Evolutionary conservation across 2,329 filamentous ascomycete genomes (phyloP).

Genomic region (Cladosporium phlei): DNA sequence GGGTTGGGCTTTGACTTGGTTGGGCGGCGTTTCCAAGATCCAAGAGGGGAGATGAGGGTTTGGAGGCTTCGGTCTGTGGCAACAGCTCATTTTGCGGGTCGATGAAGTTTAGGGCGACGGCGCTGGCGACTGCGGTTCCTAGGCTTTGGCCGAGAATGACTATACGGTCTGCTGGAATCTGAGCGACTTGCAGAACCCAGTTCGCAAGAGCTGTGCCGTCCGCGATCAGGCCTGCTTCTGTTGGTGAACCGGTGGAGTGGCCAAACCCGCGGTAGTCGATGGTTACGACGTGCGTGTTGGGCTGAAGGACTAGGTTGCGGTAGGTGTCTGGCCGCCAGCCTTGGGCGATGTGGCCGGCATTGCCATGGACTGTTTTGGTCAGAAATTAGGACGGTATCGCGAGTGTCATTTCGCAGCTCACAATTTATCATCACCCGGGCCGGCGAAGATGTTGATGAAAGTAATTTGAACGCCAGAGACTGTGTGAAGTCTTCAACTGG

Average conservation of each 20-base stretch:
- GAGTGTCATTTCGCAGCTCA: slow-evolving; percentile 27
- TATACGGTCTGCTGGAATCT: slow-evolving; percentile 66
- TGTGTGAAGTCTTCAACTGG: slow-evolving; percentile 41
- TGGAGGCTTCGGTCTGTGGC: slow-evolving; percentile 6
- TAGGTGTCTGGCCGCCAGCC: slow-evolving; percentile 71
- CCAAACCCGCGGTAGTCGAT: slow-evolving; percentile 91
- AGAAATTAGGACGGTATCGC: background rate
- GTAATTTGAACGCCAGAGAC: slow-evolving; percentile 47
- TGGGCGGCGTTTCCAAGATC: background rate
- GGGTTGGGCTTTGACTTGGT: slow-evolving; percentile 33
- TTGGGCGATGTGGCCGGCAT: slow-evolving; percentile 81
- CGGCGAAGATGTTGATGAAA: slow-evolving; percentile 47
- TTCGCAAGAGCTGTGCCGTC: slow-evolving; percentile 71
- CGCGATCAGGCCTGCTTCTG: slow-evolving; percentile 73
- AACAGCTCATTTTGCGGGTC: slow-evolving; percentile 18
- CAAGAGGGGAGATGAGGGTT: slow-evolving; percentile 13
- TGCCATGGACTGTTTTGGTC: slow-evolving; percentile 46
- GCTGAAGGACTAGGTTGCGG: slow-evolving; percentile 68
- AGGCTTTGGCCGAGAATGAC: slow-evolving; percentile 82
- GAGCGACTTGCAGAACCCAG: slow-evolving; percentile 62
- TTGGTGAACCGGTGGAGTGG: slow-evolving; percentile 70
- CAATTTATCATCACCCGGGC: slow-evolving; percentile 54
- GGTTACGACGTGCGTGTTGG: slow-evolving; percentile 73
- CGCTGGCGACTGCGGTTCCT: slow-evolving; percentile 77
- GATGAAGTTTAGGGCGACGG: slow-evolving; percentile 65